phyloP scores from a whole-genome alignment of 139 green algal species.

The Haematococcus sp. region DNA sequence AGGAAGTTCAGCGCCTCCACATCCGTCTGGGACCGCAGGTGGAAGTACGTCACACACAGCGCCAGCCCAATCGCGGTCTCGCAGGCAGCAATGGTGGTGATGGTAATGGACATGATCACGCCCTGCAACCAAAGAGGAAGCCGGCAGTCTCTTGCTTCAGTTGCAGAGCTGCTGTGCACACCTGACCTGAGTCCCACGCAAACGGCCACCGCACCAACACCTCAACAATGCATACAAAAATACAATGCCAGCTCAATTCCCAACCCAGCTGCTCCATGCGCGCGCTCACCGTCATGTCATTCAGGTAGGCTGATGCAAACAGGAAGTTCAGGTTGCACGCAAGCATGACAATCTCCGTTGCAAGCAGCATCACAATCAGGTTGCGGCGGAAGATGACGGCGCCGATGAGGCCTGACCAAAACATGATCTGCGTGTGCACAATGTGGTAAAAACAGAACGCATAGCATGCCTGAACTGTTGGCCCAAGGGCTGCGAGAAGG shows the following conservation, averaged over 20 bases:
- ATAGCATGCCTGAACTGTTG: neutral
- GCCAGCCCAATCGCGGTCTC: slow-evolving; percentile 53
- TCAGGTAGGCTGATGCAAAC: slow-evolving; percentile 42
- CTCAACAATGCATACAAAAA: no score
- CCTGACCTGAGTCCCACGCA: no score
- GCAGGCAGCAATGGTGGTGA: slow-evolving; percentile 46
- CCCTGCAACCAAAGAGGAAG: slow-evolving; percentile 10
- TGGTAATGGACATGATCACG: slow-evolving; percentile 50
- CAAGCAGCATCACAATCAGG: slow-evolving; percentile 47
- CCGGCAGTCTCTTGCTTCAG: neutral
- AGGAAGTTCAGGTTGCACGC: slow-evolving; percentile 57
- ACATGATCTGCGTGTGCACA: slow-evolving; percentile 44
- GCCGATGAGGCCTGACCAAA: slow-evolving; percentile 45
- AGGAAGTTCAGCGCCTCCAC: slow-evolving; percentile 54
- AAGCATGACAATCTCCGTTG: slow-evolving; percentile 45
- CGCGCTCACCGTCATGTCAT: slow-evolving; percentile 38
- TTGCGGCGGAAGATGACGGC: slow-evolving; percentile 44
- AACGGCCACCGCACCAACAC: no score
- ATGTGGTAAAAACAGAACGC: slow-evolving; percentile 7
- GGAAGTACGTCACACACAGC: slow-evolving; percentile 51
- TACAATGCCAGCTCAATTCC: no score
- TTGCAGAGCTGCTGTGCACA: no score
- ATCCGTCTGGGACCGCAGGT: slow-evolving; percentile 41
- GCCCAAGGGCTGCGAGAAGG: neutral
- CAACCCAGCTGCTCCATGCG: neutral